Percentiles rank a stretch among this genome's conserved stretches.
These are phyloP conservation scores for Ustilago sp. DNA, from an alignment of 1,284 basidiomycete genomes.

Conservation along the genomic window DNA sequence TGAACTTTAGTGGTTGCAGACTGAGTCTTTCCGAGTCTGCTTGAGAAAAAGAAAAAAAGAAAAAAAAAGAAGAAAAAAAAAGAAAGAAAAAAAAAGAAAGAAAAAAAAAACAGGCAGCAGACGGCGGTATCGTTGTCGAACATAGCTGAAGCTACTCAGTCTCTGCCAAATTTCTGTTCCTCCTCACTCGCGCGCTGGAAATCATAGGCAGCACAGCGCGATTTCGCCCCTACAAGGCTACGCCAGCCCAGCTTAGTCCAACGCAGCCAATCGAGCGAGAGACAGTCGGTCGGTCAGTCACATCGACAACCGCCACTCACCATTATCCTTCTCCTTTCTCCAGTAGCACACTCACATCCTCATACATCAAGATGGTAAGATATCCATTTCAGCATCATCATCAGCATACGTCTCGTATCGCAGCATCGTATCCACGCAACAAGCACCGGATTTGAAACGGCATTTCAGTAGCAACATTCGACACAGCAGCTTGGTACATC, in stretches of 20 bases:
- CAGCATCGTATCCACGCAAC: background rate
- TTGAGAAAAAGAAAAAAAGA: background rate
- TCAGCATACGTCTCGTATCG: background rate
- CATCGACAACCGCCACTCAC: constrained; percentile 38
- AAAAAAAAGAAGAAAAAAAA: background rate
- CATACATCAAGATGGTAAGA: constrained; percentile 55
- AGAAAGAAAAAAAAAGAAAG: no score
- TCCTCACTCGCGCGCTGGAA: background rate
- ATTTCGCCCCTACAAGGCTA: background rate
- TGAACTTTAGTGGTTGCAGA: constrained; percentile 1
- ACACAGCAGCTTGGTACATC: constrained; percentile 1
- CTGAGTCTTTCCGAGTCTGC: no score
- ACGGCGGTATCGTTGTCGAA: background rate
- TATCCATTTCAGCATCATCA: constrained; percentile 18
- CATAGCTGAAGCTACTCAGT: background rate
- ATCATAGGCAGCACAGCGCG: constrained; percentile 7
- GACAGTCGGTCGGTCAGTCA: background rate
- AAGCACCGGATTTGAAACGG: background rate
- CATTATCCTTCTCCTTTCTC: constrained; percentile 32
- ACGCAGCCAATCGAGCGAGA: constrained; percentile 12
- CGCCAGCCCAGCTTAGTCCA: background rate
- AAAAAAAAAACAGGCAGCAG: background rate
- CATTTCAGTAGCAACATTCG: background rate
- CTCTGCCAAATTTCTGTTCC: background rate
- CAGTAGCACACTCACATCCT: constrained; percentile 48